Percentiles rank a stretch among this genome's conserved stretches.
Conservation (phyloP, 1,139 yeast species). For the Lodderomyces margitis region DNA sequence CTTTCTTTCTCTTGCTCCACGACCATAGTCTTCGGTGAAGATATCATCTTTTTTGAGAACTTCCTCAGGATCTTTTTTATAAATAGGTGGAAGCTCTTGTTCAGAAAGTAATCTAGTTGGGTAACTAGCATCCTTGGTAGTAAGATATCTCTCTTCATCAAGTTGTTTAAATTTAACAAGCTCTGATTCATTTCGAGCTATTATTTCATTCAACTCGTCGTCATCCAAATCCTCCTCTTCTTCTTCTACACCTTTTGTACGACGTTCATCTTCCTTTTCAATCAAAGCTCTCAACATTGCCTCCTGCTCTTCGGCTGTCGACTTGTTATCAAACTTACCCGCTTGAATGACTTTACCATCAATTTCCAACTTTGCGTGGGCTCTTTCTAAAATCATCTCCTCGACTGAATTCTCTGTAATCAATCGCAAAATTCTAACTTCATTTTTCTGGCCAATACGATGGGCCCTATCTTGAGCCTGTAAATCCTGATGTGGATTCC, state of each 20-base stretch:
- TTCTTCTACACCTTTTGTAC: constrained; percentile 38
- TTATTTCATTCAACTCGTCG: constrained; percentile 67
- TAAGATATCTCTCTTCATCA: constrained; percentile 52
- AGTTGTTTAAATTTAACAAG: constrained; percentile 50
- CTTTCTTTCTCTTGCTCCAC: constrained; percentile 69
- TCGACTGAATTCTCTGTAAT: constrained; percentile 83
- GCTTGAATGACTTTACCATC: constrained; percentile 90
- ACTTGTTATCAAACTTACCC: constrained; percentile 81
- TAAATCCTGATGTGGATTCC: constrained; percentile 92
- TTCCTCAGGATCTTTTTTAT: constrained; percentile 49
- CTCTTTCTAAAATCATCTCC: constrained; percentile 78
- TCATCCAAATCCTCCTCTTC: constrained; percentile 57
- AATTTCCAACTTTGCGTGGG: constrained; percentile 77
- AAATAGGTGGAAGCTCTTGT: constrained; percentile 66
- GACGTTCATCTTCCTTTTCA: constrained; percentile 67
- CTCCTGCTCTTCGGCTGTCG: constrained; percentile 81
- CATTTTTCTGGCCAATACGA: constrained; percentile 87
- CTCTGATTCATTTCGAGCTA: constrained; percentile 68
- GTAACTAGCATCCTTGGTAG: constrained; percentile 42
- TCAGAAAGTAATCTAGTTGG: constrained; percentile 56
- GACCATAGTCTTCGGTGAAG: constrained; percentile 47
- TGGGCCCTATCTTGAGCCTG: constrained; percentile 93
- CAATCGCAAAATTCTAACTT: constrained; percentile 74
- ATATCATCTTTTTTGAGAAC: constrained; percentile 47
- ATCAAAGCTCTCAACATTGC: constrained; percentile 66